Conservation (phyloP, 2,329 filamentous ascomycete species). For the Aureobasidium sp. region DNA sequence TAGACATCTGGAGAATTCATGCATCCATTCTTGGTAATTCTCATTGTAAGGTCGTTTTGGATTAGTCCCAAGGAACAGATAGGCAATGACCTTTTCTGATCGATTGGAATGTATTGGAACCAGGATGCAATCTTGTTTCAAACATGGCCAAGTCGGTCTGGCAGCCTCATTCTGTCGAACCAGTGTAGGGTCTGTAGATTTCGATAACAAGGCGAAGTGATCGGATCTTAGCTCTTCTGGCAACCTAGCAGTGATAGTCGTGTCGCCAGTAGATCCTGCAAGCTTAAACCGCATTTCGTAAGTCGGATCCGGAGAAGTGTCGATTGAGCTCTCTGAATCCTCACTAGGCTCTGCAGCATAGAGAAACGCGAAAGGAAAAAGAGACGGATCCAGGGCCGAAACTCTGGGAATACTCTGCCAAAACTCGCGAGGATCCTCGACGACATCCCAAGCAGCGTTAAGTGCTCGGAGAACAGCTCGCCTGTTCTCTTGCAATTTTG, state of each 20-base stretch:
- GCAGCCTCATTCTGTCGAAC: neutral
- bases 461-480: conserved; percentile 7
- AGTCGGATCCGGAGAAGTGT: neutral
- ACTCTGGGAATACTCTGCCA: conserved; percentile 10
- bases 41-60: conserved; percentile 10
- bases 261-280: neutral
- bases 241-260: neutral
- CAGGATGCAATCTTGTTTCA: neutral
- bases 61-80: conserved; percentile 10
- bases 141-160: neutral
- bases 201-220: neutral
- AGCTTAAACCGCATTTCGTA: neutral
- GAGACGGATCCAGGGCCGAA: neutral
- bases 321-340: neutral
- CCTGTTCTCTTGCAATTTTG: conserved; percentile 3
- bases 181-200: neutral
- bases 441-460: neutral
- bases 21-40: conserved; percentile 7
- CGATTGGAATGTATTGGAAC: conserved; percentile 7
- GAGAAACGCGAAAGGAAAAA: conserved; percentile 15
- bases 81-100: conserved; percentile 6
- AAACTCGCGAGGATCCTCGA: conserved; percentile 6
- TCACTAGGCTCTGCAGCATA: conserved; percentile 2
- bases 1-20: conserved; percentile 7
- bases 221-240: neutral